Evolutionary conservation across 208 protist genomes (phyloP), one percentile per base, ranked within the genome.

Genomic region (Crithidia expoeki): DNA sequence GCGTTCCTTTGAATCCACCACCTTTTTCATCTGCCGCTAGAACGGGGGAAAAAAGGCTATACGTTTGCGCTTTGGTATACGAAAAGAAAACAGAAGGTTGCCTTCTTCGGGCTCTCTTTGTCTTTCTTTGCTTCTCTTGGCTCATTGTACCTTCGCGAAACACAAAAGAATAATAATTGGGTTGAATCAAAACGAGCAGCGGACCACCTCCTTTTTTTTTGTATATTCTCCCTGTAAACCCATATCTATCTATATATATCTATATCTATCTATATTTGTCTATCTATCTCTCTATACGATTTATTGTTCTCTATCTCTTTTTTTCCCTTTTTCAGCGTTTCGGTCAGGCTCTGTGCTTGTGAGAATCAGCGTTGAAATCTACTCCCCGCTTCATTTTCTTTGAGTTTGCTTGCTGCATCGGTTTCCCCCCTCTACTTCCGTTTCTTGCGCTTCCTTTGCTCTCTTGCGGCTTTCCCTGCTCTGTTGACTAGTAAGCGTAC

Each of bases 391-490:
- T n/a, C 42, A 47, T 47, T 16, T 47, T 47, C 14, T 9, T n/a
- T 17, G 5, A 47, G n/a, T 9, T 17, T 47, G 42, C 42, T 47
- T 47, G 42, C 42, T 47, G 42, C n/a, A 47, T 47, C 42, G 40
- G 4, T 67, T 32, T 36, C 21, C 3, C n/a, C 4, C 30, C 56
- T 47, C 34, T 53, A 28, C 23, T 49, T 64, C 10, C 21, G 17
- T 52, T 50, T 38, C 40, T 21, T 46, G 25, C 42, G 33, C 33
- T 52, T 27, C 4, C 42, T 21, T 46, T 2, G 19, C 16, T 62
- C 14, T 49, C 11, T 51, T 30, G 28, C 19, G 53, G 62, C 17
- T 16, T 19, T 64, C 32, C 30, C n/a, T 47, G 9, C 68, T 64
- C 38, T 61, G 42, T 38, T n/a, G 3, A 47, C 42, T 47, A 4